Percentiles rank a stretch among this genome's conserved stretches.
Evolutionary conservation across 78 protist genomes (phyloP).

Genomic region (Diacronema lutheri): DNA sequence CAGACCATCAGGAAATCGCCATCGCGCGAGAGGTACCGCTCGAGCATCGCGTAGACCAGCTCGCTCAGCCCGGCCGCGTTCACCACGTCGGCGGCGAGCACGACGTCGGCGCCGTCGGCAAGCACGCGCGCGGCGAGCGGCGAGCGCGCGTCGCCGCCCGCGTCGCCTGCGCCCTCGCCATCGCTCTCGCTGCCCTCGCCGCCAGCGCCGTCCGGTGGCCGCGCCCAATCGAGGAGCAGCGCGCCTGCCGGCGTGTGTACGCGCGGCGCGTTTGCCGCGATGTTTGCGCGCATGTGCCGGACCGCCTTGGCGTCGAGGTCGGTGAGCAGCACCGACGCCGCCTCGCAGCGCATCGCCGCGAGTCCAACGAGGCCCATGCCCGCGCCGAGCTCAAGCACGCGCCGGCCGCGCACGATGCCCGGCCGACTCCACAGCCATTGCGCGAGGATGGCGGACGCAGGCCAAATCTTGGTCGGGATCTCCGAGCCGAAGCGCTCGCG

Average conservation of each 20-base stretch:
- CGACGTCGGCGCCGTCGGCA: neutral
- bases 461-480: slow-evolving; percentile 5
- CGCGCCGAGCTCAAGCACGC: slow-evolving; percentile 23
- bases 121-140: no score
- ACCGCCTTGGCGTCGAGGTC: neutral
- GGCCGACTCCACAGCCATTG: neutral
- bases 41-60: neutral
- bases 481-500: neutral
- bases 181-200: no score
- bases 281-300: no score
- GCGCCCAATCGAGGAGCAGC: no score
- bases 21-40: neutral
- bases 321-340: neutral
- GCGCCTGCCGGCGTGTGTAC: no score
- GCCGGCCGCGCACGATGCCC: neutral
- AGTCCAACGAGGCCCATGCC: slow-evolving; percentile 33
- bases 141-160: no score
- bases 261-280: no score
- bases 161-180: no score
- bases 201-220: no score
- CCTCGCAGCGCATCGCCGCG: slow-evolving; percentile 8
- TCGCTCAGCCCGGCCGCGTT: neutral
- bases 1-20: neutral
- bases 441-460: neutral
- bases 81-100: neutral